Conservation (phyloP, 1,139 yeast species). For the Sugiyamaella paludigena region DNA sequence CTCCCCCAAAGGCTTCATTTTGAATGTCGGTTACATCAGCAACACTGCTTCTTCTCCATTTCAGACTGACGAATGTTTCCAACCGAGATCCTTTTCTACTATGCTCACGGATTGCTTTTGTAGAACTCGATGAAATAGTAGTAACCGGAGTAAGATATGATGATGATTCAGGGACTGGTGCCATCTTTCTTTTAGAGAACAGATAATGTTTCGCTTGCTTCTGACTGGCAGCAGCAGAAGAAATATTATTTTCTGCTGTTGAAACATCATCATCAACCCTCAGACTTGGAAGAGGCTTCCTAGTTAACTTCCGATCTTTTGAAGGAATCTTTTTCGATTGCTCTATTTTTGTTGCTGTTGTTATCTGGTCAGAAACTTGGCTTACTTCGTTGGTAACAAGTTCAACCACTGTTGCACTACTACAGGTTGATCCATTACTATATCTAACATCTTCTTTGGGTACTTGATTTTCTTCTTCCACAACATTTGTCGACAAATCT, state of each 20-base stretch:
- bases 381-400: no score
- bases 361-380: background rate
- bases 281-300: background rate
- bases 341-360: background rate
- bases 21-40: background rate
- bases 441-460: no score
- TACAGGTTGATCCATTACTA: no score
- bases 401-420: no score
- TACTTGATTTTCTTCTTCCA: no score
- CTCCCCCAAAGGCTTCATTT: background rate
- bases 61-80: background rate
- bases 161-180: constrained; percentile 1
- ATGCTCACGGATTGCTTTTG: background rate
- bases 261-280: background rate
- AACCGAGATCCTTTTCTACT: constrained; percentile 8
- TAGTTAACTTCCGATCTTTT: no score
- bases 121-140: background rate
- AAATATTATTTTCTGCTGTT: background rate
- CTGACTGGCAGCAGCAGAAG: background rate
- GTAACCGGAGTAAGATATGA: background rate
- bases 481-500: no score
- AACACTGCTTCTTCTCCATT: constrained; percentile 5
- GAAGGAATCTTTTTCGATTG: background rate
- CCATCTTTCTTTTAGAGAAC: background rate
- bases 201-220: background rate